Base-by-base conservation (phyloP, 148 eudicot species). In the Rhododendron simsii region DNA sequence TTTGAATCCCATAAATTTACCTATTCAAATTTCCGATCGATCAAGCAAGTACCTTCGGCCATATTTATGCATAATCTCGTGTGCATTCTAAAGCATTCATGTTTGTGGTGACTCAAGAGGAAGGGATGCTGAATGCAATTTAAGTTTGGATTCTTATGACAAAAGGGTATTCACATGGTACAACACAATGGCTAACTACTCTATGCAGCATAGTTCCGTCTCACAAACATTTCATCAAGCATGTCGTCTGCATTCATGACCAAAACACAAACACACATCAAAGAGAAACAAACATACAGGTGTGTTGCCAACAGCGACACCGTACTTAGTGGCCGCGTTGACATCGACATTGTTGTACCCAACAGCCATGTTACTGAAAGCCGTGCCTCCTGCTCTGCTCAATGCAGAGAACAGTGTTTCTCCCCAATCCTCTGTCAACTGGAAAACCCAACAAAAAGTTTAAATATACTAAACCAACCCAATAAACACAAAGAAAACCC, bases 381-480 rank as follows among this genome's bases (percentile, higher is more conserved):
- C 99, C 88, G 91, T 97, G 3, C 99, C 98, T 69, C 99, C 98
- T 78, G 99, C 99, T 87, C 84, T 93, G 90, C 99, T 95, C 93
- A 97, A 90, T 71, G 99, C 98, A 21, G 96, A 94, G 90, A 97
- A 97, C 91, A 97, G 88, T 9, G 95, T 94, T 88, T 97, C 98
- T 33, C 99, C 99, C 99, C 99, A 97, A 45, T 95, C 98, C 84
- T 97, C 99, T n/a, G 99, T 94, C 91, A 94, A 89, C 99, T 97
- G 82, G 41, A 89, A 48, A 85, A 84, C 47, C 53, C 78, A 50
- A 71, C 39, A 71, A 13, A 81, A 77, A 81, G 7, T 9, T 23
- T 73, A 67, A 33, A 44, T 13, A 50, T 76, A 20, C 15, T 15
- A 7, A 39, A 77, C 39, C 39, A 83, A 81, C 53, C 69, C 35